phyloP scores from a whole-genome alignment of 2,329 filamentous ascomycete species.

The Cryphonectria japonica region DNA sequence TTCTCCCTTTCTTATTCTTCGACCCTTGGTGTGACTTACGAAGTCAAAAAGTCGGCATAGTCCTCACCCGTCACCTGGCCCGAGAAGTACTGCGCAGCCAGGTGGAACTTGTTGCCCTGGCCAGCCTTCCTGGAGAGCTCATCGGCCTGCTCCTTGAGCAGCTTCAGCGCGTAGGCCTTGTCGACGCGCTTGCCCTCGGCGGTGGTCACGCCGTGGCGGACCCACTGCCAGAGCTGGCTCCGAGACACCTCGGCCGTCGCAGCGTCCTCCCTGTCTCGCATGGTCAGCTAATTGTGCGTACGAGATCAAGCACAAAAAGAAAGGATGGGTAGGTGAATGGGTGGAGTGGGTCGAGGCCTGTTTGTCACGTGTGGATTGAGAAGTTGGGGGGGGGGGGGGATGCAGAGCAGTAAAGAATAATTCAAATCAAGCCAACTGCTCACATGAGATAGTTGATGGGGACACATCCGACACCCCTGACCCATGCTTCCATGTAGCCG shows the following conservation, averaged over 20 bases:
- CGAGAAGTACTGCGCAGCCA: slow-evolving; percentile 91
- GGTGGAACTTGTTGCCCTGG: slow-evolving; percentile 87
- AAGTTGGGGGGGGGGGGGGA: too few species aligned
- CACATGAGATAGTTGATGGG: slow-evolving; percentile 97
- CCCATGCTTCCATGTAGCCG: slow-evolving; percentile 98
- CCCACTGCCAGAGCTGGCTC: slow-evolving; percentile 97
- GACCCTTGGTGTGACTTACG: slow-evolving; percentile 53
- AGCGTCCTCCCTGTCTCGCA: slow-evolving; percentile 73
- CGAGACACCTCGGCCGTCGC: slow-evolving; percentile 95
- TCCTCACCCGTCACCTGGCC: slow-evolving; percentile 95
- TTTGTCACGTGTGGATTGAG: too few species aligned
- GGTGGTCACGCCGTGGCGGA: slow-evolving; percentile 72
- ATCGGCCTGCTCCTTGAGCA: slow-evolving; percentile 85
- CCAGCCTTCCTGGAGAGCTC: slow-evolving; percentile 73
- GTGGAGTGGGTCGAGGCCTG: not conserved
- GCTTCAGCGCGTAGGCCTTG: slow-evolving; percentile 84
- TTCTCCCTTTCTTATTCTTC: not conserved
- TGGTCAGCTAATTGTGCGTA: not conserved
- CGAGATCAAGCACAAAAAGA: not conserved
- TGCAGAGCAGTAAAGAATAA: not conserved
- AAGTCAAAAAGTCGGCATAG: slow-evolving; percentile 93
- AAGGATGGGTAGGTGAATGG: not conserved
- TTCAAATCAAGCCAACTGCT: slow-evolving; percentile 33
- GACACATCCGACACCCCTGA: slow-evolving; percentile 91
- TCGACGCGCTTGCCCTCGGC: slow-evolving; percentile 90